Evolutionary conservation across 805 yeast species (phyloP), one percentile per base, ranked within the genome.

Genomic region (Kregervanrija fluxuum): DNA sequence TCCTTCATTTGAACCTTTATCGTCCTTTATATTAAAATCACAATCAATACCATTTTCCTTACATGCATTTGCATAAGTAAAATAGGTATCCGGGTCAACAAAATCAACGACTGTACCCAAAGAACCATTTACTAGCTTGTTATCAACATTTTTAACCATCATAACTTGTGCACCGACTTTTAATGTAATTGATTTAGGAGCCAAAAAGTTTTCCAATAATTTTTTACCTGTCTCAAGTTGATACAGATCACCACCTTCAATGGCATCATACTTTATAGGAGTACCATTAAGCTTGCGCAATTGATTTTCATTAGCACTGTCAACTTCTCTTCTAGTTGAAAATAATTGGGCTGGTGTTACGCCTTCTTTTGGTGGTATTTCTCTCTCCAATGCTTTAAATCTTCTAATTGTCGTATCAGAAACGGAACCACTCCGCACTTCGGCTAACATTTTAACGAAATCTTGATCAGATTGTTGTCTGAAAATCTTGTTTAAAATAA

Each of bases 121-220:
- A 0, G 89, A 79, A 0, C 95, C 95, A 63, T 85, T 85, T 10
- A 85, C 93, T 40, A 85, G 66, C 0, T 79, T 71, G 30, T 76
- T 82, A 56, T 83, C 91, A 45, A 80, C 71, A 56, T 85, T 85
- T 57, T 85, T 85, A 39, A 85, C 71, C 71, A 85, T 77, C 91
- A 85, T 85, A 1, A 85, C 95, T 62, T 85, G 93, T 0, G 91
- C 87, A 38, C 83, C 83, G 44, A 73, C 73, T 55, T 84, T 85
- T 54, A 85, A 64, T 6, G 67, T 67, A 11, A 85, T 57, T 33
- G 62, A 64, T 33, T 69, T 66, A 2, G 87, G 85, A 1, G 89
- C 85, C 54, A 85, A 61, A 50, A 83, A 80, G 52, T 79, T 77
- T 16, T 71, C 67, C 11, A 82, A 60, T 17, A 81, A 54, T 42